Evolutionary conservation across 2,329 filamentous ascomycete species (phyloP).

Genomic region (Pseudogymnoascus sp.): DNA sequence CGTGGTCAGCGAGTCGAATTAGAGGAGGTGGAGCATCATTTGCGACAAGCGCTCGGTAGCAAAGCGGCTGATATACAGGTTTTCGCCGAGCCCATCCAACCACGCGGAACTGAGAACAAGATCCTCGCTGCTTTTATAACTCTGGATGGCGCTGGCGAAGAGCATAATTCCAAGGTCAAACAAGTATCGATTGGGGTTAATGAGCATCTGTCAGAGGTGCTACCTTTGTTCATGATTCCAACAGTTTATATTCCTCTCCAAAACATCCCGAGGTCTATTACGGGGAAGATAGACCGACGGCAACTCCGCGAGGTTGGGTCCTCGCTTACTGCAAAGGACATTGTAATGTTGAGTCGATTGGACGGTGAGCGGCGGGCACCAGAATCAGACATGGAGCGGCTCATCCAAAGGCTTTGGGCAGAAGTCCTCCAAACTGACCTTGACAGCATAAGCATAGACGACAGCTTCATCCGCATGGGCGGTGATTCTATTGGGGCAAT

Average conservation of each 20-base stretch:
- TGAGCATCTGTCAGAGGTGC: background rate
- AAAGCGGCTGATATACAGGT: background rate
- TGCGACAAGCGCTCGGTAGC: background rate
- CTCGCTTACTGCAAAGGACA: slow-evolving; percentile 1
- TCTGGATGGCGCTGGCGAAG: background rate
- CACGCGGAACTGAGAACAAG: background rate
- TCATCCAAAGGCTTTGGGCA: slow-evolving; percentile 33
- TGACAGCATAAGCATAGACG: slow-evolving; percentile 24
- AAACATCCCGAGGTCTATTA: slow-evolving; percentile 24
- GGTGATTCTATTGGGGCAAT: slow-evolving; percentile 41
- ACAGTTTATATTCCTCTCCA: slow-evolving; percentile 26
- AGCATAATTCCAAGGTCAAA: background rate
- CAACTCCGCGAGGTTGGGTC: slow-evolving; percentile 1
- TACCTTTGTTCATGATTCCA: slow-evolving; percentile 31
- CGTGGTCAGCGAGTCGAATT: slow-evolving; percentile 58
- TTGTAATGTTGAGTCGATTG: background rate
- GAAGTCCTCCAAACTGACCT: slow-evolving; percentile 33
- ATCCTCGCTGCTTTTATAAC: background rate
- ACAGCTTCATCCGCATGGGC: slow-evolving; percentile 34
- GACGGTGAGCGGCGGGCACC: background rate
- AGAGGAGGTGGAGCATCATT: slow-evolving; percentile 42
- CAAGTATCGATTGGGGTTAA: background rate
- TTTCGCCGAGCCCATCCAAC: background rate
- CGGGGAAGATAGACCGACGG: slow-evolving; percentile 30
- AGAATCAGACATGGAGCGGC: background rate